phyloP scores from a whole-genome alignment of 192 early-diverging fungal species.

The Chytriomyces hyalinus region DNA sequence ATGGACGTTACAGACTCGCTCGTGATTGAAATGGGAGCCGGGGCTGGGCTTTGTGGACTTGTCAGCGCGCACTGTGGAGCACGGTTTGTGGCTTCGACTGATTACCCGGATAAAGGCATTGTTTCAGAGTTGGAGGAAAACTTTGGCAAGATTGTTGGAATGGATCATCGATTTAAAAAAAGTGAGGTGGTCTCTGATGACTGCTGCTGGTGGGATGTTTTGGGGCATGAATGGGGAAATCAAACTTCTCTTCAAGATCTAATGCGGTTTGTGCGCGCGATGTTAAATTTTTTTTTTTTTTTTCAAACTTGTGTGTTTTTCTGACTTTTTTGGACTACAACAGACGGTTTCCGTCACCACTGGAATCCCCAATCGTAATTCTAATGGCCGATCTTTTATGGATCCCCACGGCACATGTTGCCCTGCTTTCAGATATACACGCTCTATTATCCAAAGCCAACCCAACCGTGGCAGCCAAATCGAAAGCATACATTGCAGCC shows the following conservation, averaged over 20 bases:
- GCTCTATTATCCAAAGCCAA: background rate
- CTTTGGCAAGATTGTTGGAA: background rate
- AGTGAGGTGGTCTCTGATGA: background rate
- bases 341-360: background rate
- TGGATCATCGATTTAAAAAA: background rate
- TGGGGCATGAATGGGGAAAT: constrained; percentile 33
- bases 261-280: background rate
- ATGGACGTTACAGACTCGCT: constrained; percentile 5
- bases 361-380: constrained; percentile 8
- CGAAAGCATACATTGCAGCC: constrained; percentile 26
- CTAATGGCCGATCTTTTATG: constrained; percentile 35
- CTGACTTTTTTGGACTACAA: background rate
- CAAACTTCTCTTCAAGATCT: background rate
- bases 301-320: background rate
- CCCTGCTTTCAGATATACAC: constrained; percentile 19
- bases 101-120: constrained; percentile 34
- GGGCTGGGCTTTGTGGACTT: constrained; percentile 12
- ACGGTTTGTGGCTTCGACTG: constrained; percentile 16
- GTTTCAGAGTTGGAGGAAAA: background rate
- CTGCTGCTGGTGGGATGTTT: constrained; percentile 21
- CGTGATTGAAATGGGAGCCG: constrained; percentile 32
- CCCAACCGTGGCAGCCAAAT: background rate
- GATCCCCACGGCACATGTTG: constrained; percentile 22
- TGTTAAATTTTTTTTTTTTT: background rate
- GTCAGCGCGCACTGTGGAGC: constrained; percentile 30